Conservation (phyloP, 495 filamentous ascomycete genomes). For the Tuber magnatum region DNA sequence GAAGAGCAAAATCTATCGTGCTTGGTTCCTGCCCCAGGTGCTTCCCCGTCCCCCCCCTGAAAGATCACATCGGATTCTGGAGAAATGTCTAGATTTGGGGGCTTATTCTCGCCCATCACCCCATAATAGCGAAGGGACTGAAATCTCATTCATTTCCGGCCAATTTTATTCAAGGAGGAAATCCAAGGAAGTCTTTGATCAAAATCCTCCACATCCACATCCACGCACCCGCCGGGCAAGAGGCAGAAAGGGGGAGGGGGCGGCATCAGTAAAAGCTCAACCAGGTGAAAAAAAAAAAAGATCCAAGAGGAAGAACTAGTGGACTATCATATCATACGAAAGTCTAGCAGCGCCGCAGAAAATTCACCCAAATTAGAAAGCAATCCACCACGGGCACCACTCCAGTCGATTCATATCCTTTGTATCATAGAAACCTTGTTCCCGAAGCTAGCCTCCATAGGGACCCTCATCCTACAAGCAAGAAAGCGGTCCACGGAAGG, state of each 20-base stretch:
- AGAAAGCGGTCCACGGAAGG: neutral
- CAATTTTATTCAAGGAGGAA: neutral
- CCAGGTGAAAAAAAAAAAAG: neutral
- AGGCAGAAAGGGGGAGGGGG: neutral
- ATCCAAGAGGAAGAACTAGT: neutral
- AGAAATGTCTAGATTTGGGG: neutral
- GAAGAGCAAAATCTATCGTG: neutral
- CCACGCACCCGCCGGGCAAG: neutral
- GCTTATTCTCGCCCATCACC: neutral
- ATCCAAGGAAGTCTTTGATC: neutral
- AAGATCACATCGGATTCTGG: neutral
- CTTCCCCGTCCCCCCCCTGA: neutral
- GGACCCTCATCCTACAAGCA: neutral
- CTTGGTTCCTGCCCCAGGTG: neutral
- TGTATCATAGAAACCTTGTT: neutral
- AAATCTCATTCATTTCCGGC: neutral
- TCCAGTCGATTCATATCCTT: neutral
- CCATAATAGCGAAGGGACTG: neutral
- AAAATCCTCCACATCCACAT: neutral
- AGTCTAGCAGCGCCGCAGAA: neutral
- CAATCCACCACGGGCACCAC: neutral
- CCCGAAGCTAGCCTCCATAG: neutral
- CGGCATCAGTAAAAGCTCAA: neutral
- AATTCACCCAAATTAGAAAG: neutral
- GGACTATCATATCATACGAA: neutral